phyloP scores from a whole-genome alignment of 1,284 basidiomycete genomes.

The Trichosporon faecale region DNA sequence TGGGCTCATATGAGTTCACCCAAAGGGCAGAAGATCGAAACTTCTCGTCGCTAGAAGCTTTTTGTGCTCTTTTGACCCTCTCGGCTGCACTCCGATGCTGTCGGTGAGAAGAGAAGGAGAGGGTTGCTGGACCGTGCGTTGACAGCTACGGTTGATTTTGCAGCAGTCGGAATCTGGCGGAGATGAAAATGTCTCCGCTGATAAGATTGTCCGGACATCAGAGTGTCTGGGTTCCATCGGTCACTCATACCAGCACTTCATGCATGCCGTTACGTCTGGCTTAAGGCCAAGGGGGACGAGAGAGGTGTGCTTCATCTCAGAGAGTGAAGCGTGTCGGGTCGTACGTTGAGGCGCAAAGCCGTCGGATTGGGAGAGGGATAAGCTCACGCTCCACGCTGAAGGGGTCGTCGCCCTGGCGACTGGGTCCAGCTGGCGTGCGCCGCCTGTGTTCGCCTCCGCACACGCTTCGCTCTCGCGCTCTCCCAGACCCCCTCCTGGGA shows the following conservation, averaged over 20 bases:
- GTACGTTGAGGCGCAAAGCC: too few relatives aligned
- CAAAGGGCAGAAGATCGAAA: slow-evolving; percentile 12
- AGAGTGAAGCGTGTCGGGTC: too few relatives aligned
- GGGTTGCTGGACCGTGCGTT: not conserved
- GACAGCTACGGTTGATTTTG: not conserved
- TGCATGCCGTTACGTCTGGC: too few relatives aligned
- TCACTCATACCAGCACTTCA: too few relatives aligned
- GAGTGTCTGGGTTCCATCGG: too few relatives aligned
- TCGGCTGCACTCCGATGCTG: not conserved
- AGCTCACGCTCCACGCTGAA: not conserved
- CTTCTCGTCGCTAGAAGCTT: slow-evolving; percentile 9
- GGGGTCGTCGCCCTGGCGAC: not conserved
- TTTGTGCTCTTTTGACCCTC: not conserved
- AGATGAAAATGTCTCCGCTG: not conserved
- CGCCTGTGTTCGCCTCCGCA: too few relatives aligned
- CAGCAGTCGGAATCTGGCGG: not conserved
- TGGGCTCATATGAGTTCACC: slow-evolving; percentile 10
- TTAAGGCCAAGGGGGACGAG: too few relatives aligned
- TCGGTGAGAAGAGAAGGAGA: not conserved
- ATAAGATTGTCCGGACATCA: not conserved
- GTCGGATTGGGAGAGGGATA: not conserved
- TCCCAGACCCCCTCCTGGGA: too few relatives aligned
- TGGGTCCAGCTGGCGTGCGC: not conserved
- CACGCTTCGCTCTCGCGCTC: too few relatives aligned
- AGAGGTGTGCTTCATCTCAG: too few relatives aligned